Evolutionary conservation across 257 asterid genomes (phyloP), one percentile per base, ranked within the genome.

Genomic region (Forsythia viridissima): DNA sequence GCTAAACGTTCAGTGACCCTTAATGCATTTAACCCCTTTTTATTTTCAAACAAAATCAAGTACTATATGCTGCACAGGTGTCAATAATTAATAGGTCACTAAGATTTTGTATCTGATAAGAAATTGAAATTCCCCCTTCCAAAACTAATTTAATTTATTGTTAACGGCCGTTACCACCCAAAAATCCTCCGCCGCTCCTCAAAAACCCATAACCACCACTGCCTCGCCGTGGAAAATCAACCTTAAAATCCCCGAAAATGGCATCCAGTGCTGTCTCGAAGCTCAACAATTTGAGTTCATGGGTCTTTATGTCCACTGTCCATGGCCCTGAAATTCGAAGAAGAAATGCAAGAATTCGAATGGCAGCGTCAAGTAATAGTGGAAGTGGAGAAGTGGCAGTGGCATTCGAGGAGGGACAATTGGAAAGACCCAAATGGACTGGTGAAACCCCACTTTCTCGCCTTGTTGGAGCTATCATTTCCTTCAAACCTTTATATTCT

Each of bases 371-470:
- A 39, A 65, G 80, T 30, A 77, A 48, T 36, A 65, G 81, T 24
- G 81, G 85, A 20, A 85, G 80, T 5, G 83, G 88, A 65, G 86
- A 89, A 69, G 21, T 74, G 66, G 73, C 84, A 76, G 80, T 73
- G 70, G 87, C 34, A 16, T 91, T 86, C 59, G 97, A 94, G 85
- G 97, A 91, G 81, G 98, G 98, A 4, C 87, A 86, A 77, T 91
- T 92, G 16, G 96, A 91, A 63, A 85, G 97, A 69, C 98, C 98
- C 5, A 86, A 88, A 80, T 94, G 98, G 98, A 78, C 87, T 3
- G 98, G 98, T 0, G 91, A 91, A 86, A 91, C 98, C 61, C 94
- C 94, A 61, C 88, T 90, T 77, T 94, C 98, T 72, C 95, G 96
- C 10, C 85, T 94, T 0, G 98, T 94, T 24, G 91, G 91, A 81